Conservation (phyloP, 2,329 filamentous ascomycete genomes). For the Knufia petricola region DNA sequence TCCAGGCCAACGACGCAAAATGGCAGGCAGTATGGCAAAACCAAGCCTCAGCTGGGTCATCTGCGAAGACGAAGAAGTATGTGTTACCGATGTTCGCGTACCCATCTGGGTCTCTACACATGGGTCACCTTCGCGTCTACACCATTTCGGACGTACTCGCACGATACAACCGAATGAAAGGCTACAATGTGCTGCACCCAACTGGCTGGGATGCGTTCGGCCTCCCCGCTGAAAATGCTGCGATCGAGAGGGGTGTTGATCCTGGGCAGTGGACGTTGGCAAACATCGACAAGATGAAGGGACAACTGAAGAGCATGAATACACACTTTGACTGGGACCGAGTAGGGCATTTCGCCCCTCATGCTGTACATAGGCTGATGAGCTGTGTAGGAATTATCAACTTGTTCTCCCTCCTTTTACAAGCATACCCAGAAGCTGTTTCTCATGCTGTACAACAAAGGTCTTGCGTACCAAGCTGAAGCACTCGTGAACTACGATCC, state of each 20-base stretch:
- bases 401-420: constrained; percentile 77
- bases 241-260: constrained; percentile 69
- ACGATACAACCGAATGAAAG: constrained; percentile 64
- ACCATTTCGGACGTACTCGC: constrained; percentile 81
- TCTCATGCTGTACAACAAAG: constrained; percentile 61
- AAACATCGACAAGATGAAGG: constrained; percentile 80
- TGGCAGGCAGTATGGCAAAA: constrained; percentile 44
- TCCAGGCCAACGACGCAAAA: constrained; percentile 42
- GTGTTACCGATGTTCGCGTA: constrained; percentile 91
- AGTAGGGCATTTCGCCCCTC: constrained; percentile 43
- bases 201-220: constrained; percentile 96
- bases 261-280: constrained; percentile 68
- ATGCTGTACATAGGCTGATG: constrained; percentile 23
- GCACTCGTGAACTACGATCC: constrained; percentile 86
- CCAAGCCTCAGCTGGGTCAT: neutral
- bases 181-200: constrained; percentile 67
- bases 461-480: constrained; percentile 72
- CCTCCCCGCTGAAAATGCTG: constrained; percentile 82
- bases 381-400: constrained; percentile 60
- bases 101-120: constrained; percentile 74
- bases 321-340: constrained; percentile 73
- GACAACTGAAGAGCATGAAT: constrained; percentile 69
- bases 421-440: constrained; percentile 84
- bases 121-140: constrained; percentile 81
- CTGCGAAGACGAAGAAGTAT: constrained; percentile 44